These are phyloP conservation scores for Verticillium isaacii DNA, from an alignment of 2,329 filamentous ascomycete genomes.

Conservation along the genomic window DNA sequence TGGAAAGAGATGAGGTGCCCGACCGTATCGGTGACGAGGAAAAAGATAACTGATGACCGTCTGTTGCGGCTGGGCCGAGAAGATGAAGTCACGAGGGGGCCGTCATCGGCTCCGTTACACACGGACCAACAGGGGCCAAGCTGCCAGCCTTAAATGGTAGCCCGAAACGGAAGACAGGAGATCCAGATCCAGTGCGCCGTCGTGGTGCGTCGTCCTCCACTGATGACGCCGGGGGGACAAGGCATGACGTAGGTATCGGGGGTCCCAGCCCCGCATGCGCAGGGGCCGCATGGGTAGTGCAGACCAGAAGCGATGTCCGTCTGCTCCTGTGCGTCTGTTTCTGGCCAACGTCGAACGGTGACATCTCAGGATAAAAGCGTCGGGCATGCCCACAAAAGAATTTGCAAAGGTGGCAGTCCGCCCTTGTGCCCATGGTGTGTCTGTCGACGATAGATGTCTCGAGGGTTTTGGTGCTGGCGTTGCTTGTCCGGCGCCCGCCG, in stretches of 20 bases:
- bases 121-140: background rate
- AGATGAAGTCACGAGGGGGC: background rate
- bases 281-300: background rate
- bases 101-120: background rate
- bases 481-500: background rate
- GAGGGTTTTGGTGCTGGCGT: background rate
- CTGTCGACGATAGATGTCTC: background rate
- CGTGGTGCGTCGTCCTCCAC: background rate
- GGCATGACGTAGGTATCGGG: background rate
- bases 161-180: background rate
- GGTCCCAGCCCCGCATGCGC: background rate
- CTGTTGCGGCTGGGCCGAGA: background rate
- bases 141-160: background rate
- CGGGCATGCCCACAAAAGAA: background rate
- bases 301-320: background rate
- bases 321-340: background rate
- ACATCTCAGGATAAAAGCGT: background rate
- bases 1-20: background rate
- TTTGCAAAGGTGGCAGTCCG: background rate
- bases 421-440: background rate
- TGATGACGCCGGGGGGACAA: background rate
- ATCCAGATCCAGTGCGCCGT: background rate
- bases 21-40: background rate
- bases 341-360: background rate
- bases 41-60: background rate